These are phyloP conservation scores for Claviceps capensis DNA, from an alignment of 2,329 filamentous ascomycete species.

Conservation along the genomic window DNA sequence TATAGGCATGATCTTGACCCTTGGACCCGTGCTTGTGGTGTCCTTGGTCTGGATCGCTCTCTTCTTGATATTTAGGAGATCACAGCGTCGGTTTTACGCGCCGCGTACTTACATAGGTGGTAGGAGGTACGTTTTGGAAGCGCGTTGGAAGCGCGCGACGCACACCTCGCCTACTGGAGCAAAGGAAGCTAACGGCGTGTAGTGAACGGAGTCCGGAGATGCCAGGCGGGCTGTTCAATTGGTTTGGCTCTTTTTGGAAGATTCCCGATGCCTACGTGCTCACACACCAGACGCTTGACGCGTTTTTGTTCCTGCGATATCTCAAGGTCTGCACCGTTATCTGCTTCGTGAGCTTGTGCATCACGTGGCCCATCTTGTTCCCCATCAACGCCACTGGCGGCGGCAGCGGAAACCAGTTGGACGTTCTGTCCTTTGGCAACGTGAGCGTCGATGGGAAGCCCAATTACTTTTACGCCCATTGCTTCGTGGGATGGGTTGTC, in stretches of 20 bases:
- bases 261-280: constrained; percentile 64
- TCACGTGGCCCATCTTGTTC: constrained; percentile 77
- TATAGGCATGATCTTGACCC: constrained; percentile 32
- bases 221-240: constrained; percentile 44
- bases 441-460: constrained; percentile 38
- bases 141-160: too few relatives aligned
- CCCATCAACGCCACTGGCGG: constrained; percentile 77
- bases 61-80: constrained; percentile 36
- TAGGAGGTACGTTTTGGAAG: constrained; percentile 24
- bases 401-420: constrained; percentile 48
- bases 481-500: constrained; percentile 68
- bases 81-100: constrained; percentile 38
- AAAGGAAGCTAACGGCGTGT: constrained; percentile 1
- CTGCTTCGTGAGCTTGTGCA: constrained; percentile 63
- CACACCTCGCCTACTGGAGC: background rate
- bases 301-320: constrained; percentile 78
- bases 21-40: constrained; percentile 37
- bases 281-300: constrained; percentile 77
- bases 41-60: constrained; percentile 34
- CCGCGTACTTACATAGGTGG: constrained; percentile 38
- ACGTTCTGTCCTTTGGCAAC: constrained; percentile 26
- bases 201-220: constrained; percentile 43
- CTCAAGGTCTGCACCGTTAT: constrained; percentile 64
- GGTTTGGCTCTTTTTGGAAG: constrained; percentile 49
- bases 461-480: constrained; percentile 65